Evolutionary conservation across 768 basidiomycete genomes (phyloP), one percentile per base, ranked within the genome.

Genomic region (Mycena galericulata): DNA sequence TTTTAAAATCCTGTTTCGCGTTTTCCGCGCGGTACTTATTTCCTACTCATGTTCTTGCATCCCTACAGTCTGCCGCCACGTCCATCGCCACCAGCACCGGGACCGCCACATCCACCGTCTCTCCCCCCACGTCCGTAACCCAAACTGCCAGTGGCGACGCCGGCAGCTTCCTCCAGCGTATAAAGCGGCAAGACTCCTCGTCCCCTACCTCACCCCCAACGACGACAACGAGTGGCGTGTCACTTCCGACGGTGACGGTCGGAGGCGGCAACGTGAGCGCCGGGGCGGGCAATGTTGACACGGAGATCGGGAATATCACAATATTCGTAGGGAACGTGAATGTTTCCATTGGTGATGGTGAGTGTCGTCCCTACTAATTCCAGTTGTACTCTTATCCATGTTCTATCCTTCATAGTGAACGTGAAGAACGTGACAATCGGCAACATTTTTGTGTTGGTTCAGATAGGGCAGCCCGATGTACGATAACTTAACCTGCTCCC

Each of bases 381-480:
- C 24, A 24, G 4, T 24, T 36, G 30, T 38, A 5, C 7, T 12
- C n/a, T 29, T 67, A 20, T 14, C 26, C n/a, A n/a, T n/a, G 22
- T 22, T 56, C 36, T n/a, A n/a, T n/a, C 4, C 36, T 40, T 61
- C 46, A 24, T 17, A 72, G 71, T 72, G 5, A 72, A 69, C 20
- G 41, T 72, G 26, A 62, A 29, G 24, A 72, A 72, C 50, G 67
- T 72, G 2, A 46, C 71, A 4, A 45, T 69, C 26, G 71, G 71
- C 17, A 72, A 72, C 45, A 72, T 72, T 12, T 72, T 72, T 43
- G 61, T 72, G 41, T 56, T 72, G 50, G 71, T 72, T 11, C 71
- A 72, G 50, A 72, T 72, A 26, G 71, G 71, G 43, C 71, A 72
- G 49, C 71, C 71, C 4, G 67, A 72, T 58, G 71, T 69, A 50